Conservation (phyloP, 768 basidiomycete species). For the Boletus sp. region DNA sequence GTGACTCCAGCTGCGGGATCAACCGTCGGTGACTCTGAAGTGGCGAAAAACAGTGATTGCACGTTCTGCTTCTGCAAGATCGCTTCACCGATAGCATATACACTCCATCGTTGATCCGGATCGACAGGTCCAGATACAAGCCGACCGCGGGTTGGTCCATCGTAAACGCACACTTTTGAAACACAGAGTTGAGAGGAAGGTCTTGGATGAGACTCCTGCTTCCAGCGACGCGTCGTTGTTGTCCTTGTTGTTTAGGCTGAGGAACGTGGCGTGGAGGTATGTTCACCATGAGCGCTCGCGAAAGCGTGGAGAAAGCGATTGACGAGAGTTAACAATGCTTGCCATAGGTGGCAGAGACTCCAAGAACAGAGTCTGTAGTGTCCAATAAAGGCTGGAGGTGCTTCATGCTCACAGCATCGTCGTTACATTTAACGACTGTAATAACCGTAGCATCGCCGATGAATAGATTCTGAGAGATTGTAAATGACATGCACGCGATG, state of each 20-base stretch:
- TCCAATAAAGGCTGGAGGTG: conserved; percentile 33
- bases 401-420: conserved; percentile 21
- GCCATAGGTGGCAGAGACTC: conserved; percentile 44
- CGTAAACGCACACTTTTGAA: conserved; percentile 40
- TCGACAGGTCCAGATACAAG: conserved; percentile 38
- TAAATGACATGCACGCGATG: conserved; percentile 17
- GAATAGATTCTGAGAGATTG: conserved; percentile 37
- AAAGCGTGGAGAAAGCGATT: conserved; percentile 40
- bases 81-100: conserved; percentile 40
- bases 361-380: conserved; percentile 28
- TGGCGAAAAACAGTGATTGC: conserved; percentile 29
- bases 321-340: conserved; percentile 32
- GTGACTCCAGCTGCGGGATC: conserved; percentile 27
- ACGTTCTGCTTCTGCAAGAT: conserved; percentile 29
- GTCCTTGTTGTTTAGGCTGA: not conserved
- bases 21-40: conserved; percentile 15
- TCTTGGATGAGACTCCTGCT: conserved; percentile 29
- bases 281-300: conserved; percentile 36
- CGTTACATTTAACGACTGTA: conserved; percentile 26
- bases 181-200: conserved; percentile 31
- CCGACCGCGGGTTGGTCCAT: conserved; percentile 46
- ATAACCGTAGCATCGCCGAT: conserved; percentile 23
- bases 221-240: not conserved
- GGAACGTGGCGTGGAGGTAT: conserved; percentile 19
- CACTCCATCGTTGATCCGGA: conserved; percentile 36